Base-by-base conservation (phyloP, 2,329 filamentous ascomycete species). In the Bipolaris victoriae region DNA sequence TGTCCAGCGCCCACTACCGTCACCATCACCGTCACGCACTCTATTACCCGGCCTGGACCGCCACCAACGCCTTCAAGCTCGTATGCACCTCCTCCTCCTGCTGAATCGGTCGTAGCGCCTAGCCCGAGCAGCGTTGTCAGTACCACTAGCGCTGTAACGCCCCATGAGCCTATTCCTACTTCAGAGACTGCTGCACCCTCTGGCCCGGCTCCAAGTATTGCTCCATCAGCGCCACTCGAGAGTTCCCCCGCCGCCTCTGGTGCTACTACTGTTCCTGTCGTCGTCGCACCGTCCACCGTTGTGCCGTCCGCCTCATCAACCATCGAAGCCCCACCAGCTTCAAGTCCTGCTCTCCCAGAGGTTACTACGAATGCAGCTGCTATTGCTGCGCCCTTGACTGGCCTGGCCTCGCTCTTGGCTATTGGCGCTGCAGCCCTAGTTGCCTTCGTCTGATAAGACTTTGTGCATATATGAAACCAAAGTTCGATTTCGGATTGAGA, bases 21-120 rank as follows among this genome's bases (percentile, higher is more conserved):
- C 22, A 72, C 70, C 48, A 59, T 71, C 49, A 70, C 65, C 33
- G 55, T 66, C 60, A 69, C 65, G 45, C 59, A 66, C 51, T 72
- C 68, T 57, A 58, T 50, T 55, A 44, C 57, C 39, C 24, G 52
- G 49, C 59, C 61, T 50, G 51, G 47, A 37, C 55, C 58, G 24
- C 43, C 50, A 39, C 52, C 57, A 46, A 43, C 54, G 40, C 44
- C 44, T n/a, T 49, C 62, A 40, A 51, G 39, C 53, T 51, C 58
- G 9, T 20, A 49, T 37, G 29, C 50, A 9, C 45, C 58, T 29
- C 46, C 54, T 55, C 52, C 61, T 43, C 58, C 65, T 7, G 57
- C 52, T 39, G 61, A 62, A 57, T 65, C 64, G 35, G 58, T 58
- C 10, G 51, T 58, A 18, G 61, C 61, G 49, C 55, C 58, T 47